Base-by-base conservation (phyloP, 345 rosid species). In the Hibiscus mutabilis region DNA sequence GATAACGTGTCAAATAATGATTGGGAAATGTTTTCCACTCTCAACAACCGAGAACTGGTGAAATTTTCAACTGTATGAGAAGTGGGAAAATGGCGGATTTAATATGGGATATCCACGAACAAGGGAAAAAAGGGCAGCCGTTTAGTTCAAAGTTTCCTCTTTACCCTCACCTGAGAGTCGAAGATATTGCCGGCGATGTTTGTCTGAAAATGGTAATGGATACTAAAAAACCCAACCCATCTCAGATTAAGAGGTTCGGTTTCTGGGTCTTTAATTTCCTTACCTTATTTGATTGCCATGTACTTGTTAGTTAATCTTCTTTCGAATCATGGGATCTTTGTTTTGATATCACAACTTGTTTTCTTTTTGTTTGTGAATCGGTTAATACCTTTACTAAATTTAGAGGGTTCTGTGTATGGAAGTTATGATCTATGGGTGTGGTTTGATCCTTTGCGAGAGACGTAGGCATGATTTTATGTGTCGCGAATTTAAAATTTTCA, bases 181-280 rank as follows among this genome's bases (percentile, higher is more conserved):
- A 42, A 6, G 9, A 5, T 19, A 5, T 10, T 13, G 46, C 25
- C 6, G 24, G 19, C 13, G 10, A 22, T 59, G 19, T 57, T 18
- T n/a, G 60, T 70, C 51, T 4, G 58, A 72, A 35, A 62, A 86
- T 84, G 88, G 84, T 80, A 49, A 80, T 56, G 4, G 78, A 77
- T 57, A 56, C 33, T 55, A 64, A 58, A 13, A 22, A 42, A 2
- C 14, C 69, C 35, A 59, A 76, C 79, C 77, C 74, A 51, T 74
- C 80, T 19, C 60, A 61, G 47, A 52, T 70, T 47, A 79, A 72
- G 79, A 85, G 91, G 88, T 87, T 72, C 47, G 74, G 15, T 18
- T 58, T 31, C 69, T 29, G 55, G 73, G 57, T 42, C 25, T 47
- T 40, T 40, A 24, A 8, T 62, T 71, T 76, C 1, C 61, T 69